These are phyloP conservation scores for Kurtzmaniella quercitrusa DNA, from an alignment of 1,139 yeast genomes.

Conservation along the genomic window DNA sequence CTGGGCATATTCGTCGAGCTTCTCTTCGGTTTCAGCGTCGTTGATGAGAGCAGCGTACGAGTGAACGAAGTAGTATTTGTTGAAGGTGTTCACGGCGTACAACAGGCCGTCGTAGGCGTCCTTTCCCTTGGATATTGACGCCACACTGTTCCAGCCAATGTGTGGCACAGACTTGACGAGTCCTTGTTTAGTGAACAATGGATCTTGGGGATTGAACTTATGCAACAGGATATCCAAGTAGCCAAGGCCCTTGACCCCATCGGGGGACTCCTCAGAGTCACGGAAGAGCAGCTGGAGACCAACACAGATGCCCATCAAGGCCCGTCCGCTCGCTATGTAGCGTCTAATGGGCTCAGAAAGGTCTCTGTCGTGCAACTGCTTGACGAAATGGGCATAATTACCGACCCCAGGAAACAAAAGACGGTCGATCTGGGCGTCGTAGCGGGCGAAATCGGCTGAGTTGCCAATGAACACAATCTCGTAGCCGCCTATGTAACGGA, in stretches of 20 bases:
- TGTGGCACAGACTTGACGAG: conserved; percentile 79
- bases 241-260: conserved; percentile 45
- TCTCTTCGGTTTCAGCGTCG: conserved; percentile 21
- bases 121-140: conserved; percentile 11
- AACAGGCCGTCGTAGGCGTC: conserved; percentile 20
- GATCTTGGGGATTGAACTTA: conserved; percentile 53
- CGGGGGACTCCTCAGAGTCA: conserved; percentile 71
- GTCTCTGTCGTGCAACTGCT: conserved; percentile 55
- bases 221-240: conserved; percentile 48
- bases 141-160: conserved; percentile 82
- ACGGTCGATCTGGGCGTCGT: conserved; percentile 44
- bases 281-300: conserved; percentile 82
- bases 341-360: conserved; percentile 60
- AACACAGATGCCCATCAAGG: conserved; percentile 95
- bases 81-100: conserved; percentile 59
- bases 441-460: conserved; percentile 29
- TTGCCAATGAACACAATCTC: conserved; percentile 48
- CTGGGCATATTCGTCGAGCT: conserved; percentile 24
- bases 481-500: conserved; percentile 66
- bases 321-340: conserved; percentile 69
- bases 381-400: conserved; percentile 89
- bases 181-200: conserved; percentile 16
- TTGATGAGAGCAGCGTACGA: conserved; percentile 75
- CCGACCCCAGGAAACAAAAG: conserved; percentile 93
- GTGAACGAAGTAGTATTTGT: conserved; percentile 90